Conservation (phyloP, 2,329 filamentous ascomycete species). For the Claviceps capensis region DNA sequence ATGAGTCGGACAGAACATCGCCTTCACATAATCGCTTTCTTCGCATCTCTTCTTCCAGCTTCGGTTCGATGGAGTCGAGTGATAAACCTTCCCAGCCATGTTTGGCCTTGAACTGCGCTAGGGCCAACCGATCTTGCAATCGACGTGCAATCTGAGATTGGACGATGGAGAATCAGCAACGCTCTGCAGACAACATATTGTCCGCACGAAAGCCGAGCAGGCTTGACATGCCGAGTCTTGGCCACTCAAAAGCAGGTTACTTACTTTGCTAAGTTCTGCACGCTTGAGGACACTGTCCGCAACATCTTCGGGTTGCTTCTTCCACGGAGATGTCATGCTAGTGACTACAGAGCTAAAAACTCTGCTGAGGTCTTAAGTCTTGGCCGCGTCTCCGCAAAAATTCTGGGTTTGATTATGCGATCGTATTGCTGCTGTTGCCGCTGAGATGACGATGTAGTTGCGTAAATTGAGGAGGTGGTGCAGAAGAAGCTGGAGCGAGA, state of each 20-base stretch:
- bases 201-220: neutral
- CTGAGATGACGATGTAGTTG: neutral
- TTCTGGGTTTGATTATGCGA: neutral
- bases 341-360: neutral
- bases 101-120: conserved; percentile 95
- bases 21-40: conserved; percentile 55
- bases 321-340: conserved; percentile 45
- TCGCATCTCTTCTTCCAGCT: conserved; percentile 65
- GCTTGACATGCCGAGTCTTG: neutral
- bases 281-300: conserved; percentile 57
- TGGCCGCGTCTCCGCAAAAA: neutral
- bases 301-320: conserved; percentile 49
- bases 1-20: conserved; percentile 75
- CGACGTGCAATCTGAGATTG: conserved; percentile 74
- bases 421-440: neutral
- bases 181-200: neutral
- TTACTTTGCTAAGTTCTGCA: conserved; percentile 63
- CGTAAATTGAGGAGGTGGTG: neutral
- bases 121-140: conserved; percentile 82
- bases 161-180: neutral
- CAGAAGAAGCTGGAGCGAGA: conserved; percentile 1
- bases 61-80: conserved; percentile 74
- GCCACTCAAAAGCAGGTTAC: conserved; percentile 11
- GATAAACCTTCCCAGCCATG: conserved; percentile 88
- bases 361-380: neutral